These are phyloP conservation scores for Epithemia pelagica DNA, from an alignment of 108 stramenopile genomes.

Conservation along the genomic window DNA sequence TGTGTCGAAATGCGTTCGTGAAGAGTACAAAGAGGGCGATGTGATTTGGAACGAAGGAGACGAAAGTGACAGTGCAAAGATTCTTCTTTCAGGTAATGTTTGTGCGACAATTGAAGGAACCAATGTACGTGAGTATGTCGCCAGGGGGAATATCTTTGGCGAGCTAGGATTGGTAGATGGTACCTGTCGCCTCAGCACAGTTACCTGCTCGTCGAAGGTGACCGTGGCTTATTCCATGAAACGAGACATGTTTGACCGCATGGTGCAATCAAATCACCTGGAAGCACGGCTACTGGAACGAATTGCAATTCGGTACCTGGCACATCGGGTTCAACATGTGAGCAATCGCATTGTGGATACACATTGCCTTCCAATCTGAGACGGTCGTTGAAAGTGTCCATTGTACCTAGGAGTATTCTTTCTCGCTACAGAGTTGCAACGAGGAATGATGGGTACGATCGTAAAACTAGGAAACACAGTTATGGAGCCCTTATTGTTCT, in stretches of 20 bases:
- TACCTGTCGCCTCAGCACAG: constrained; percentile 39
- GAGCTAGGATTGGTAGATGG: constrained; percentile 62
- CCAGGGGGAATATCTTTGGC: constrained; percentile 41
- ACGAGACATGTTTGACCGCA: constrained; percentile 30
- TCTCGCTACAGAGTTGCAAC: no score
- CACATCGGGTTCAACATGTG: constrained; percentile 59
- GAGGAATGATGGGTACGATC: no score
- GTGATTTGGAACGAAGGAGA: constrained; percentile 44
- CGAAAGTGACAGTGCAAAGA: constrained; percentile 48
- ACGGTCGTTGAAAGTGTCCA: no score
- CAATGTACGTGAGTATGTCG: constrained; percentile 33
- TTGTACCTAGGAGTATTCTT: no score
- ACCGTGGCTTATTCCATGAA: constrained; percentile 52
- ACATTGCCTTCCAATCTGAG: constrained; percentile 27
- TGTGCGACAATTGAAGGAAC: constrained; percentile 48
- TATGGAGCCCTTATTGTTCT: no score
- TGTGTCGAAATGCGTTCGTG: constrained; percentile 30
- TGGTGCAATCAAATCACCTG: constrained; percentile 32
- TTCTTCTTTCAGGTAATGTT: constrained; percentile 40
- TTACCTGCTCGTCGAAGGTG: constrained; percentile 39
- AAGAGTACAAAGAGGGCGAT: constrained; percentile 37
- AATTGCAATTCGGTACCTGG: constrained; percentile 57
- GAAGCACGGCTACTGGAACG: constrained; percentile 53
- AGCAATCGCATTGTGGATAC: constrained; percentile 73
- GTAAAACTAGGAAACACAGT: no score